Evolutionary conservation across 176 grass and related monocot genomes (phyloP).

Genomic region (Avena sativa): DNA sequence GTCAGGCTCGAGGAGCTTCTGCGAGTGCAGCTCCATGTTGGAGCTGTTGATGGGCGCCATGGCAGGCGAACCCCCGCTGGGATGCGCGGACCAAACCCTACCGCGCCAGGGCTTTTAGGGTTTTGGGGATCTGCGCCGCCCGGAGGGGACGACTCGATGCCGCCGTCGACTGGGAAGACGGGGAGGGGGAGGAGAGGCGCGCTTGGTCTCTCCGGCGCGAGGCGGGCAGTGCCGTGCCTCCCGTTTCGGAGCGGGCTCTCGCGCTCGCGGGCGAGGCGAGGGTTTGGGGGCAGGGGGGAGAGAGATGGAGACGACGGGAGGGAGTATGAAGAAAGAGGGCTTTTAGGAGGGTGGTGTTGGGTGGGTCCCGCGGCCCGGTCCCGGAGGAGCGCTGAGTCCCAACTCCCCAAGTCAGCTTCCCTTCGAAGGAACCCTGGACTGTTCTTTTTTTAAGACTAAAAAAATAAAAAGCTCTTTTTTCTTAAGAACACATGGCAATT

Average conservation of each 20-base stretch:
- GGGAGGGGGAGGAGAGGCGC: background rate
- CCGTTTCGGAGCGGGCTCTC: slow-evolving; percentile 5
- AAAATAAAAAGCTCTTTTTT: no score
- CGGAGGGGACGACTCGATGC: background rate
- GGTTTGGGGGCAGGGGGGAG: background rate
- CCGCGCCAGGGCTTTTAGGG: slow-evolving; percentile 53
- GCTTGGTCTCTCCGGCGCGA: slow-evolving; percentile 16
- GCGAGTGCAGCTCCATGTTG: slow-evolving; percentile 95
- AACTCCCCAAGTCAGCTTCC: background rate
- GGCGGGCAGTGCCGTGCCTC: background rate
- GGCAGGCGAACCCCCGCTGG: slow-evolving; percentile 10
- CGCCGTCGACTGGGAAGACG: background rate
- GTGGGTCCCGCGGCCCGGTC: background rate
- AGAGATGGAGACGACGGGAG: background rate
- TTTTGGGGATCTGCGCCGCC: slow-evolving; percentile 50
- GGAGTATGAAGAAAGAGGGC: background rate
- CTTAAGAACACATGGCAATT: no score
- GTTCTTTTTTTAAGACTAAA: no score
- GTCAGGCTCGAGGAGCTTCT: slow-evolving; percentile 85
- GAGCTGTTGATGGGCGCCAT: slow-evolving; percentile 87
- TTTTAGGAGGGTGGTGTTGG: background rate
- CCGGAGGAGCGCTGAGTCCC: background rate
- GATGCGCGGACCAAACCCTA: slow-evolving; percentile 44
- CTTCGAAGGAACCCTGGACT: background rate
- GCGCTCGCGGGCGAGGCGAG: slow-evolving; percentile 48